A percentile compares a stretch with the other conserved stretches of the same genome.
phyloP scores from a whole-genome alignment of 2,329 filamentous ascomycete genomes.

The Tolypocladium album region DNA sequence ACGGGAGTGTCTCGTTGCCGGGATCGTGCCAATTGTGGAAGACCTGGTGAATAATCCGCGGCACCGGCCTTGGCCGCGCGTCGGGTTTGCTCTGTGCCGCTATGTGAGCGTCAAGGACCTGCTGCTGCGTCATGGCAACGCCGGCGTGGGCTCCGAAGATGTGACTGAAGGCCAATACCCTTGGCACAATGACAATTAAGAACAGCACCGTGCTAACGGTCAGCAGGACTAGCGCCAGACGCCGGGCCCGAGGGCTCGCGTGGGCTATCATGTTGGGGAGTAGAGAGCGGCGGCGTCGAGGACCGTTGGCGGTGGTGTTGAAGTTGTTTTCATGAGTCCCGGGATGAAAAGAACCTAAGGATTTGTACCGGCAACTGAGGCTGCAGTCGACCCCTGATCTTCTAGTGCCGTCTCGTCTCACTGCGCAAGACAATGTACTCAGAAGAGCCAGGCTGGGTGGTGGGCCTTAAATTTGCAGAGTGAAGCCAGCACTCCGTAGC shows the following conservation, averaged over 20 bases:
- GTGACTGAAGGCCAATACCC: not conserved
- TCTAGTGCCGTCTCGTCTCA: not conserved
- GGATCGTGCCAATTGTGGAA: slow-evolving; percentile 1
- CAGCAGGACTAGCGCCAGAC: not conserved
- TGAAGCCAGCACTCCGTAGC: no score
- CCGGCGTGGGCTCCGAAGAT: slow-evolving; percentile 3
- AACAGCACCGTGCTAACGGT: not conserved
- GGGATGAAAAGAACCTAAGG: not conserved
- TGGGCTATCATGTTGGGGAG: not conserved
- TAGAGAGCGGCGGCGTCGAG: not conserved
- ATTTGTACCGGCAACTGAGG: no score
- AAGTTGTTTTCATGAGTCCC: not conserved
- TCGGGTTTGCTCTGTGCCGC: not conserved
- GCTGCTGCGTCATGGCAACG: slow-evolving; percentile 1
- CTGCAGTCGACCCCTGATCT: not conserved
- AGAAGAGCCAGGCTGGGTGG: not conserved
- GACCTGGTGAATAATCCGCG: slow-evolving; percentile 3
- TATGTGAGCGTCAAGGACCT: not conserved
- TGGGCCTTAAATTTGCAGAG: not conserved
- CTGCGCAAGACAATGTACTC: not conserved
- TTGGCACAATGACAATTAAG: not conserved
- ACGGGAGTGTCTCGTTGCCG: slow-evolving; percentile 1
- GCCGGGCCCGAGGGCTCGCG: not conserved
- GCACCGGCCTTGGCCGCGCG: not conserved
- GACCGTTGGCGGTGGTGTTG: not conserved